Evolutionary conservation across 2,329 filamentous ascomycete genomes (phyloP).

Genomic region (Hymenoscyphus linearis): DNA sequence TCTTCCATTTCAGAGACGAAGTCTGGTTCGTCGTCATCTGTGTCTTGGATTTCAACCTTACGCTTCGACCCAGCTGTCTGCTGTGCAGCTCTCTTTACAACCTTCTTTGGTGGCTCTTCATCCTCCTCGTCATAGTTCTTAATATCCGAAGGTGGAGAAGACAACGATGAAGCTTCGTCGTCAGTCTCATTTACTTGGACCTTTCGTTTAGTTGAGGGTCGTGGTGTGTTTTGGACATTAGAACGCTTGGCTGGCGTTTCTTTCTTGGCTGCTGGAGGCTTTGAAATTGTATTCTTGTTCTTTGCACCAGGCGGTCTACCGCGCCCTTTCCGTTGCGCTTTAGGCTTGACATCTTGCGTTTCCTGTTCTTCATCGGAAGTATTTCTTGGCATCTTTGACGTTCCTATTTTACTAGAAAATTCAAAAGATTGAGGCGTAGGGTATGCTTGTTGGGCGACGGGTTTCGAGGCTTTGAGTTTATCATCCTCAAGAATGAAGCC

Average conservation of each 20-base stretch:
- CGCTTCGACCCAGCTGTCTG: not conserved
- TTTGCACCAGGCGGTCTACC: constrained; percentile 18
- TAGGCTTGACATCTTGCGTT: constrained; percentile 11
- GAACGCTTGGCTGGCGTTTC: constrained; percentile 13
- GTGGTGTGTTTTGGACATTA: not conserved
- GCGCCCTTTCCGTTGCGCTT: constrained; percentile 13
- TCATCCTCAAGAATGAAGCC: constrained; percentile 29
- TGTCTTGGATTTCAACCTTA: not conserved
- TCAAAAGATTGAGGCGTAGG: constrained; percentile 20
- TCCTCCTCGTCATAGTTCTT: constrained; percentile 10
- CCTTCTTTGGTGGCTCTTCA: constrained; percentile 12
- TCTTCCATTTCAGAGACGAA: not conserved
- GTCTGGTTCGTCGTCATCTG: constrained; percentile 1
- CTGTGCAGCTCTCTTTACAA: constrained; percentile 1
- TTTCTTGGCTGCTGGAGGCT: constrained; percentile 1
- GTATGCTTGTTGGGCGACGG: constrained; percentile 16
- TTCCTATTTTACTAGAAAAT: constrained; percentile 1
- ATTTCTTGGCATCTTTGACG: not conserved
- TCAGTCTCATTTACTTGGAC: constrained; percentile 14
- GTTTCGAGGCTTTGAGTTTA: constrained; percentile 10
- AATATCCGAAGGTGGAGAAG: constrained; percentile 12
- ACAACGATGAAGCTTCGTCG: constrained; percentile 11
- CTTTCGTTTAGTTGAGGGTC: constrained; percentile 6
- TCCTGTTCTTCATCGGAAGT: constrained; percentile 15
- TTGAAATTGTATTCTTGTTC: constrained; percentile 11